phyloP scores from a whole-genome alignment of 192 early-diverging fungal species.

The Coemansia sp. region DNA sequence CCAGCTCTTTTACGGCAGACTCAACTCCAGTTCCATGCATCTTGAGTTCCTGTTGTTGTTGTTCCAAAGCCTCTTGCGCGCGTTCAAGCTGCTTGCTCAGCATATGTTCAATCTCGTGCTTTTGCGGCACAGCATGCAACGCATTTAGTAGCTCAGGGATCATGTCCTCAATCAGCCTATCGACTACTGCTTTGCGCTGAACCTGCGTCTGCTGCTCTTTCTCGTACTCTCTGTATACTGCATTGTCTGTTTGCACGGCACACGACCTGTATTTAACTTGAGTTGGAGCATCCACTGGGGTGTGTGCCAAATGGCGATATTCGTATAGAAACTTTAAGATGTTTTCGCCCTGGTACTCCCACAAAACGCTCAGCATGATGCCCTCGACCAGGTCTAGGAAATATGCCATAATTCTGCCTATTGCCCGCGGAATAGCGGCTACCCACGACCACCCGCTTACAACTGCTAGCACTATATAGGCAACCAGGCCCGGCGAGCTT shows the following conservation, averaged over 20 bases:
- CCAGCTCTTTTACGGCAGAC: conserved; percentile 5
- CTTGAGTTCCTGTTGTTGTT: background rate
- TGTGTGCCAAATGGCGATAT: conserved; percentile 7
- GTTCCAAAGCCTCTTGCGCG: background rate
- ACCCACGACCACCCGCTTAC: conserved; percentile 22
- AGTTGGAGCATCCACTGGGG: background rate
- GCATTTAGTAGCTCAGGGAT: conserved; percentile 25
- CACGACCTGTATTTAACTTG: background rate
- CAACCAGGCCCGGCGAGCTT: background rate
- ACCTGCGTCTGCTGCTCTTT: background rate
- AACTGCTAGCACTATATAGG: background rate
- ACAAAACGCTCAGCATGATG: conserved; percentile 20
- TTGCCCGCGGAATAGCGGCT: conserved; percentile 20
- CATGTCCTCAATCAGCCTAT: conserved; percentile 21
- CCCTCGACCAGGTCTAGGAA: conserved; percentile 27
- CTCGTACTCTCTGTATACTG: conserved; percentile 3
- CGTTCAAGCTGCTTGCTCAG: background rate
- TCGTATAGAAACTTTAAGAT: conserved; percentile 22
- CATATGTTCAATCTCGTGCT: background rate
- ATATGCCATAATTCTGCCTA: background rate
- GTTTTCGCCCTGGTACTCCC: conserved; percentile 43
- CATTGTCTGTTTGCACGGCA: conserved; percentile 12
- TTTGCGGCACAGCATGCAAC: conserved; percentile 7
- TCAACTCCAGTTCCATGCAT: background rate
- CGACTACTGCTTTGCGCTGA: background rate